phyloP scores from a whole-genome alignment of 1,284 basidiomycete genomes.

The Ceratobasidium sp. region DNA sequence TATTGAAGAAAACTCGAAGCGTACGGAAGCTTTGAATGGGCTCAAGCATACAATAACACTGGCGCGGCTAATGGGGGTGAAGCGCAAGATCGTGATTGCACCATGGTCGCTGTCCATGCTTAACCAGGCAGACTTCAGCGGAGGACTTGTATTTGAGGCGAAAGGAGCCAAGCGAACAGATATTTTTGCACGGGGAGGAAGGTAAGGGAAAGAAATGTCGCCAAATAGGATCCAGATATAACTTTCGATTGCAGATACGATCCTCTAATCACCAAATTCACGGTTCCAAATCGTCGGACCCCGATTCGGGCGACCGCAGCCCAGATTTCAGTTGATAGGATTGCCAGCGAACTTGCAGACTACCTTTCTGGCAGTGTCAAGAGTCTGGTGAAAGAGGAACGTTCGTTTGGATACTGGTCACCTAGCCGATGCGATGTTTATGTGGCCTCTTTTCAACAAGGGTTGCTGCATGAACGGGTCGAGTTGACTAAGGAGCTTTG shows the following conservation, averaged over 20 bases:
- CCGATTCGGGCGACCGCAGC: conserved; percentile 69
- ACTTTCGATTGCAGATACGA: conserved; percentile 67
- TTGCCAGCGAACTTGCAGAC: conserved; percentile 72
- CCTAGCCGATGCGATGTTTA: conserved; percentile 86
- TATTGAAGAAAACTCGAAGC: conserved; percentile 53
- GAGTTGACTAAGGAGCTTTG: conserved; percentile 81
- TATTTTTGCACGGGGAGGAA: conserved; percentile 79
- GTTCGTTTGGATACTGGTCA: conserved; percentile 87
- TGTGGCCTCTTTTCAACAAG: conserved; percentile 78
- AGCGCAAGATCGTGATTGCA: conserved; percentile 67
- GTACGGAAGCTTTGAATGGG: conserved; percentile 57
- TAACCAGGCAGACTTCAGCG: conserved; percentile 66
- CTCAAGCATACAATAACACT: conserved; percentile 71
- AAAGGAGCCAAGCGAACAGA: conserved; percentile 71
- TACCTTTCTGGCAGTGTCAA: conserved; percentile 76
- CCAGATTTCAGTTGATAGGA: conserved; percentile 82
- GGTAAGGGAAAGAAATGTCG: conserved; percentile 58
- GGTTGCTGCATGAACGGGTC: conserved; percentile 76
- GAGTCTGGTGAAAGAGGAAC: conserved; percentile 74
- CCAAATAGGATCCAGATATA: neutral
- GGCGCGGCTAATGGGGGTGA: conserved; percentile 68
- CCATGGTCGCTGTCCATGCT: conserved; percentile 64
- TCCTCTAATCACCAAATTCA: conserved; percentile 68
- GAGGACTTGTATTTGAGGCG: conserved; percentile 79
- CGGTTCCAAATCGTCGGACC: conserved; percentile 60